Base-by-base conservation (phyloP, 1,284 basidiomycete genomes). In the Microbotryomycetes sp. region DNA sequence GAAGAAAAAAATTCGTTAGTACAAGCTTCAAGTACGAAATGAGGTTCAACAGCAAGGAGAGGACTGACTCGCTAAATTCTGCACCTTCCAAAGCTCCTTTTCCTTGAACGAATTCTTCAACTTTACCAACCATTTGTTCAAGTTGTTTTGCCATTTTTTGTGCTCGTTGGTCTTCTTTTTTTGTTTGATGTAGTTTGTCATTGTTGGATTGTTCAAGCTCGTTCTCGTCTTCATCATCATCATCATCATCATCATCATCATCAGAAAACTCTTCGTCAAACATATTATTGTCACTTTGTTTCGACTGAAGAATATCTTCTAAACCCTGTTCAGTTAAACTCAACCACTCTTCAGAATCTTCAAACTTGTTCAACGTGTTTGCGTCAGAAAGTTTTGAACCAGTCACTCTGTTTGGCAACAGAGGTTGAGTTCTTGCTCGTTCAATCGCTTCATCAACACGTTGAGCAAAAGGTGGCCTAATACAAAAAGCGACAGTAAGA, bases 21-120 rank as follows among this genome's bases (percentile, higher is more conserved):
- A 30, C 16, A n/a, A 22, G n/a, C 25, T 22, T 60, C 30, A 70
- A 63, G 66, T 74, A 70, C 55, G 73, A 77, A 59, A 29, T n/a
- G 22, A 47, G 48, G 55, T 57, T 28, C n/a, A 36, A 31, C 30
- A 47, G 56, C 12, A 3, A 26, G 7, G 28, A n/a, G 22, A 22
- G n/a, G 1, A 78, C 88, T 72, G 76, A 94, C 91, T 93, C 92
- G 54, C 86, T 83, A 71, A 97, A 93, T 64, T 81, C 77, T 0
- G 90, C 92, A 1, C 92, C 92, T 69, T 90, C 86, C 5, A 94
- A 65, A 66, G 88, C 86, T 5, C 92, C 92, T 73, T 92, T 78
- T 2, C 88, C 90, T 68, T 91, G 86, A 2, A 97, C 84, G 73
- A 97, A 97, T 30, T 81, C 80, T 71, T 89, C 86, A 0, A 97